Percentiles rank a stretch among this genome's conserved stretches.
phyloP scores from a whole-genome alignment of 2,329 filamentous ascomycete species.

The Epicoccum sorghinum region DNA sequence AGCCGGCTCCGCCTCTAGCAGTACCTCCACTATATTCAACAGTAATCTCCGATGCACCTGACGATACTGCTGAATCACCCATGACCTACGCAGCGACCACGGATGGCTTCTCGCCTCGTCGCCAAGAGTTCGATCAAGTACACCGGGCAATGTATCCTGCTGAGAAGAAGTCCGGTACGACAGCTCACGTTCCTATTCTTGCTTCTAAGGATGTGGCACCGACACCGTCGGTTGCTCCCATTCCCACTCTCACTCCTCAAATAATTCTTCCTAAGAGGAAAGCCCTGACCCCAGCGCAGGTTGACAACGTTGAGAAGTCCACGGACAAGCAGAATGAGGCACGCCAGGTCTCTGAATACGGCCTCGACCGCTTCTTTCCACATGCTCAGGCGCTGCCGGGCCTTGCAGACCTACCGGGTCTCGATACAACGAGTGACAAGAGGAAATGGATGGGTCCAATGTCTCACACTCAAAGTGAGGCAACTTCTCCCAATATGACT shows the following conservation, averaged over 20 bases:
- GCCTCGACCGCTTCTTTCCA: conserved; percentile 11
- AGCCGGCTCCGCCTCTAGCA: conserved; percentile 50
- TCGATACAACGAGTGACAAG: conserved; percentile 8
- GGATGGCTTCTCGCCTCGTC: conserved; percentile 47
- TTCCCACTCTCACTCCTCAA: conserved; percentile 41
- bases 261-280: conserved; percentile 52
- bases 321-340: conserved; percentile 27
- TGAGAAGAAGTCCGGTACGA: conserved; percentile 49
- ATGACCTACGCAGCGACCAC: conserved; percentile 47
- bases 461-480: conserved; percentile 20
- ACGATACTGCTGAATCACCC: conserved; percentile 48
- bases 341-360: conserved; percentile 11
- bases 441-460: conserved; percentile 7
- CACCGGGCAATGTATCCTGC: conserved; percentile 32
- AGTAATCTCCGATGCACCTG: conserved; percentile 47
- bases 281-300: conserved; percentile 52
- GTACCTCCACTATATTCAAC: conserved; percentile 54
- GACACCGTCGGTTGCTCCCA: conserved; percentile 33
- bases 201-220: conserved; percentile 22
- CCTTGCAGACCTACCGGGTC: conserved; percentile 15
- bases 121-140: conserved; percentile 21
- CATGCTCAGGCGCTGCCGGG: conserved; percentile 29
- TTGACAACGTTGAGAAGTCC: conserved; percentile 44
- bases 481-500: conserved; percentile 23
- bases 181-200: conserved; percentile 32